A percentile compares a stretch with the other conserved stretches of the same genome.
These are phyloP conservation scores for Xylaria sp. DNA, from an alignment of 2,329 filamentous ascomycete genomes.

Conservation along the genomic window DNA sequence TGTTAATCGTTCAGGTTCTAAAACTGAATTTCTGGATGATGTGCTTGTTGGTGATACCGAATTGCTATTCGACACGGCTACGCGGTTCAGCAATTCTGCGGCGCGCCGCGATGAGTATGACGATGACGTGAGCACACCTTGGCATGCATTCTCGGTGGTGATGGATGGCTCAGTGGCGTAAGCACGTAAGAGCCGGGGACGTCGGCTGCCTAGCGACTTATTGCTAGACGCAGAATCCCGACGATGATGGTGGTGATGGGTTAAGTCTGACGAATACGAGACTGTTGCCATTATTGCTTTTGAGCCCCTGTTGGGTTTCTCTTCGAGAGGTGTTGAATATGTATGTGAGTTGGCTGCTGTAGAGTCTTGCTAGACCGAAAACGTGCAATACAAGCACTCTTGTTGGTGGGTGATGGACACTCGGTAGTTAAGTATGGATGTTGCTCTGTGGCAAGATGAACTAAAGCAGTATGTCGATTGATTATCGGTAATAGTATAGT, in stretches of 20 bases:
- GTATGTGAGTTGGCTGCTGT: conserved; percentile 2
- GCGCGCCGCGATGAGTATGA: conserved; percentile 56
- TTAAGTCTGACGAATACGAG: conserved; percentile 42
- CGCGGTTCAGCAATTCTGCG: conserved; percentile 59
- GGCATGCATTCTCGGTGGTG: conserved; percentile 59
- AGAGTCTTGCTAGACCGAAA: background rate
- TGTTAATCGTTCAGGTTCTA: conserved; percentile 38
- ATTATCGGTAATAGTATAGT: background rate
- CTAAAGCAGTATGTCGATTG: conserved; percentile 14
- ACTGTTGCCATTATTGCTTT: conserved; percentile 44
- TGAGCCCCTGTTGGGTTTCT: background rate
- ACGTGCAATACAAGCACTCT: conserved; percentile 5
- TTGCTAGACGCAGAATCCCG: conserved; percentile 51
- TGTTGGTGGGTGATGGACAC: background rate
- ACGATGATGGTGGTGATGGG: conserved; percentile 40
- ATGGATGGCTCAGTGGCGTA: conserved; percentile 63
- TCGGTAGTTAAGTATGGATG: background rate
- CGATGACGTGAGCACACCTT: conserved; percentile 52
- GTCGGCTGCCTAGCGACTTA: conserved; percentile 44
- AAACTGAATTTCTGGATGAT: conserved; percentile 46
- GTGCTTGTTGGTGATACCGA: conserved; percentile 46
- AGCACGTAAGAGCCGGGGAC: conserved; percentile 60
- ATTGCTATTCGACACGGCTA: conserved; percentile 56
- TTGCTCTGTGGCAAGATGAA: conserved; percentile 10
- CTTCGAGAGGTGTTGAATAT: background rate